Base-by-base conservation (phyloP, 306 rosid species). In the Ormosia semicastrata region DNA sequence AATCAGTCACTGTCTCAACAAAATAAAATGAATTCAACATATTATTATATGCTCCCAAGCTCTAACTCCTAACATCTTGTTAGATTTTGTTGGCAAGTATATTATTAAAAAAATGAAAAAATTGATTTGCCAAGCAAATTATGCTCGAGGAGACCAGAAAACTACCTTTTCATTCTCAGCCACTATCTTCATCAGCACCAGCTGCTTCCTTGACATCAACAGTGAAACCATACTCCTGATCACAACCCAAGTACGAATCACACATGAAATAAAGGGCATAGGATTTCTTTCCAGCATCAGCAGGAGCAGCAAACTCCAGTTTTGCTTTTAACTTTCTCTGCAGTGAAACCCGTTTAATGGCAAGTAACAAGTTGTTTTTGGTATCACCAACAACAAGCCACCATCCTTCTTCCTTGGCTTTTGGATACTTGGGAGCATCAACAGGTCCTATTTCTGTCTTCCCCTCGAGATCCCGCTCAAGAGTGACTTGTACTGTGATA, bases 211-310 rank as follows among this genome's bases (percentile, higher is more conserved):
- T 90, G 12, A 91, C 89, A 85, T 95, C 91, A 34, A 93, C 66
- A 2, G 87, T 44, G 87, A 95, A 90, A 78, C 33, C 78, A 69
- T 92, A 93, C 54, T 95, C 99, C 85, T 95, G 98, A 83, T 95
- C 99, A 76, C 99, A 93, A 6, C 99, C 99, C 88, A 95, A 46
- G 88, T 90, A 95, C 3, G 97, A 95, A 75, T 95, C 99, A n/a
- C 97, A 93, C 98, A 95, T 95, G 87, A 92, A 93, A 76, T 90
- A 92, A 5, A 95, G 98, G 0, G 87, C 76, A 66, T 88, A 93
- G 4, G 88, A 63, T 84, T 88, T 93, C 91, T 82, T 92, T 77
- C 99, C 99, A 24, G 81, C 62, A 64, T 93, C 97, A 40, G 90
- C 72, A 14, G 98, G 98, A 8, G 98, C 96, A 49, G 73, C 74